These are phyloP conservation scores for Penicillium desertorum DNA, from an alignment of 495 filamentous ascomycete species.

Conservation along the genomic window DNA sequence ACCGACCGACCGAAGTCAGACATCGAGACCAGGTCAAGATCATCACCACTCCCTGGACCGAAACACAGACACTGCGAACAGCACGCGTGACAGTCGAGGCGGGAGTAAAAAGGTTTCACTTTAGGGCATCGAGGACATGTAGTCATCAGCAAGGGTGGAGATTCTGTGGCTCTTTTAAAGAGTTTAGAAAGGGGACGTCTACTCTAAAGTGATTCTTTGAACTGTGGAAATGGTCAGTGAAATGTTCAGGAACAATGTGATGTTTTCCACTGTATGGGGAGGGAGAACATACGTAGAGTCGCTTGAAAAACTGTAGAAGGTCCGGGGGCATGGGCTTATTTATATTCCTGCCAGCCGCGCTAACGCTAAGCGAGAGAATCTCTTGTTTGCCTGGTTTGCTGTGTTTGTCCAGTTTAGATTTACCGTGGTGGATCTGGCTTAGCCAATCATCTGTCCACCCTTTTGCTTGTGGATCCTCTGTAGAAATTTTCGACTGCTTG, in stretches of 20 bases:
- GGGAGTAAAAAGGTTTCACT: constrained; percentile 66
- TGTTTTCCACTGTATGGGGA: constrained; percentile 33
- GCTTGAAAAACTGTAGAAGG: constrained; percentile 47
- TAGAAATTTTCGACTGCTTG: not conserved
- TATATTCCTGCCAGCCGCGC: constrained; percentile 23
- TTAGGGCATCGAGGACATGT: constrained; percentile 66
- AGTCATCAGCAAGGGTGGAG: constrained; percentile 75
- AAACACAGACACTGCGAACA: constrained; percentile 29
- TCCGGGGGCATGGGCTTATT: constrained; percentile 24
- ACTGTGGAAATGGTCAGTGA: constrained; percentile 46
- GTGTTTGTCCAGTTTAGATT: constrained; percentile 27
- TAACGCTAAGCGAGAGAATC: constrained; percentile 36
- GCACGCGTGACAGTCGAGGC: constrained; percentile 45
- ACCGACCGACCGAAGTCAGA: constrained; percentile 63
- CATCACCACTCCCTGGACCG: constrained; percentile 67
- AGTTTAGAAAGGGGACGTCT: constrained; percentile 75
- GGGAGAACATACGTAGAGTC: constrained; percentile 62
- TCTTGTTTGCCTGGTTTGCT: constrained; percentile 31
- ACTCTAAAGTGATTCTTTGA: constrained; percentile 93
- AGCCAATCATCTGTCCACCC: not conserved
- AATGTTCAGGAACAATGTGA: not conserved
- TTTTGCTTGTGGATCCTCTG: not conserved
- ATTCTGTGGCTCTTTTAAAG: constrained; percentile 76
- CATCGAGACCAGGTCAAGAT: constrained; percentile 63
- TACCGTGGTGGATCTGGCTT: not conserved